Evolutionary conservation across 371 early-diverging fungal species (phyloP), one percentile per base, ranked within the genome.

Genomic region (Parasitella parasitica): DNA sequence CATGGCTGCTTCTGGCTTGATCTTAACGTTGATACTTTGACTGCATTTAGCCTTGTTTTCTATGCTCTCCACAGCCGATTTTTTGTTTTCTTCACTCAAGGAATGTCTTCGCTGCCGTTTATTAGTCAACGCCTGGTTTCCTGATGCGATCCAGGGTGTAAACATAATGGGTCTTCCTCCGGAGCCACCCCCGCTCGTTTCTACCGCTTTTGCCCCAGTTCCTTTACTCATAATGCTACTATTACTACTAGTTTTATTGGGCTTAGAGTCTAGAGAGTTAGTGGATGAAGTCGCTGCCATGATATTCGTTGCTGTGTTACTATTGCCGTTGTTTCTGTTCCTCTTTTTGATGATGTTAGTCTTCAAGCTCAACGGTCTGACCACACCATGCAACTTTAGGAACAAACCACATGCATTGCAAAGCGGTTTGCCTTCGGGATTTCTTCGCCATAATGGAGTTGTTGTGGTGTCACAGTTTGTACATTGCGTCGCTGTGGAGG

Each of bases 331-430:
- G 27, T 48, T 56, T 22, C 69, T 27, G 52, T 71, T 71, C 46
- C 71, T 51, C 37, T 67, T 71, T 34, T 71, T 71, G 30, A 71
- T 71, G 12, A 71, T 58, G 53, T 71, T 54, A 8, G 71, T 71
- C 54, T 71, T 71, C n/a, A 71, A 54, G 54, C 71, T 66, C 34
- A 71, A 49, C 8, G 71, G 71, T 11, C 71, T 27, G 12, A 71
- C 63, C 8, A 63, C 56, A 12, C 71, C 71, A 57, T 71, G 71
- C 32, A 71, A 32, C 57, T 71, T 71, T 26, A 63, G 54, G 48
- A 71, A 71, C 37, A 71, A 53, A 6, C 71, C 71, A 53, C 71
- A 71, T 1, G 71, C 71, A 61, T 71, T 71, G 30, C 71, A 71
- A 24, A 71, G 48, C 16, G 71, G 67, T 11, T 60, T 51, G 35